Evolutionary conservation across 1,284 basidiomycete genomes (phyloP), one percentile per base, ranked within the genome.

Genomic region (Coniophora puteana): DNA sequence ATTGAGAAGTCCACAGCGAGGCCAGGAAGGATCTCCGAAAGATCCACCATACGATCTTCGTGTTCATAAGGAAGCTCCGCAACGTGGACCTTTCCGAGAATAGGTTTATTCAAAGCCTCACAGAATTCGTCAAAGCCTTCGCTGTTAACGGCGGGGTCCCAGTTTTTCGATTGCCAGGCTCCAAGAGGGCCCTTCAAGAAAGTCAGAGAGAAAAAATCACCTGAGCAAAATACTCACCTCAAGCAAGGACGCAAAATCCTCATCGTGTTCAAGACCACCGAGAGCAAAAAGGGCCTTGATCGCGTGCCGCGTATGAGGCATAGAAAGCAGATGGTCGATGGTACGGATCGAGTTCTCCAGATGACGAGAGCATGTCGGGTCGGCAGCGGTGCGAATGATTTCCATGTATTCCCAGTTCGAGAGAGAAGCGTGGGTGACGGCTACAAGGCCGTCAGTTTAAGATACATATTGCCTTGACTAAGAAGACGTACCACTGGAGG

Each of bases 401-500:
- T 93, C 91, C 72, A 83, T 86, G 65, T 95, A 96, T 62, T 89
- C 78, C 85, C 87, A 89, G 52, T 85, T 84, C 43, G 74, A 66
- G 14, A 87, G 61, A 11, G 76, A 64, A 4, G 91, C 86, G 54
- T 89, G 85, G 1, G 83, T 88, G 12, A 89, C 85, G 27, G 67
- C 82, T 85, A 34, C 24, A 26, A 32, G 4, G 16, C 16, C 12
- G 36, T 17, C 45, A 45, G 11, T 18, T 7, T 22, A 11, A 26
- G 21, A 38, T 23, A 28, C 5, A n/a, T 20, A 20, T 32, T 14
- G 10, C 3, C 17, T 23, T 16, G 20, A 35, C 18, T 27, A 23
- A 36, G 20, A 51, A 54, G 17, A 65, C 75, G 4, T 49, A 83
- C 89, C 89, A 49, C 88, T 91, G 7, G 87, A 91, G 1, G 93